Evolutionary conservation across 2,329 filamentous ascomycete species (phyloP).

Genomic region (Parasarocladium wereldwijsianum): DNA sequence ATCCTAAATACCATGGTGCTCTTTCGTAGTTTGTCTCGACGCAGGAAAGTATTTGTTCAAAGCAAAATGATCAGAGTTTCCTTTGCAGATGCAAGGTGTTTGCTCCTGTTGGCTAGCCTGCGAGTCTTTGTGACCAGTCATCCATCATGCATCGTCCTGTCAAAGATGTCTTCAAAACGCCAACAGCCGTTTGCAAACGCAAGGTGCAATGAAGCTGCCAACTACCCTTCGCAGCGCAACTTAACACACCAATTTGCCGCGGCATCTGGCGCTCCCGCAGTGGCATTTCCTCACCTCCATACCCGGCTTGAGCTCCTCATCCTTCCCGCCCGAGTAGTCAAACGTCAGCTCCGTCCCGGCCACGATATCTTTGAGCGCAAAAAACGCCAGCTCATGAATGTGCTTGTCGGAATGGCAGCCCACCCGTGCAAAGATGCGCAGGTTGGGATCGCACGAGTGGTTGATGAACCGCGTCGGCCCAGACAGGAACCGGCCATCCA

Average conservation of each 20-base stretch:
- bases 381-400: constrained; percentile 64
- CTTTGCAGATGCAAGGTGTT: no score
- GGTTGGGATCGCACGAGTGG: constrained; percentile 66
- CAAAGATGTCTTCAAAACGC: no score
- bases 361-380: constrained; percentile 52
- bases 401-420: constrained; percentile 62
- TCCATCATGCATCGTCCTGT: no score
- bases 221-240: background rate
- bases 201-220: no score
- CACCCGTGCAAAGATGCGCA: constrained; percentile 65
- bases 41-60: no score
- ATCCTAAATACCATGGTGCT: no score
- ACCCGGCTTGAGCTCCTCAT: constrained; percentile 23
- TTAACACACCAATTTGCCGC: constrained; percentile 56
- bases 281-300: constrained; percentile 42
- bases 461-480: constrained; percentile 74
- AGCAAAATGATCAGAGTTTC: no score
- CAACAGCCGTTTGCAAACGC: no score
- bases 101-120: no score
- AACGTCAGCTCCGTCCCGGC: constrained; percentile 61
- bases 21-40: no score
- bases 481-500: constrained; percentile 62
- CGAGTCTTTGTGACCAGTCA: no score
- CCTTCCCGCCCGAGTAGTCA: constrained; percentile 57
- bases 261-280: constrained; percentile 52